Base-by-base conservation (phyloP, 768 basidiomycete species). In the Melanogaster broomeanus region DNA sequence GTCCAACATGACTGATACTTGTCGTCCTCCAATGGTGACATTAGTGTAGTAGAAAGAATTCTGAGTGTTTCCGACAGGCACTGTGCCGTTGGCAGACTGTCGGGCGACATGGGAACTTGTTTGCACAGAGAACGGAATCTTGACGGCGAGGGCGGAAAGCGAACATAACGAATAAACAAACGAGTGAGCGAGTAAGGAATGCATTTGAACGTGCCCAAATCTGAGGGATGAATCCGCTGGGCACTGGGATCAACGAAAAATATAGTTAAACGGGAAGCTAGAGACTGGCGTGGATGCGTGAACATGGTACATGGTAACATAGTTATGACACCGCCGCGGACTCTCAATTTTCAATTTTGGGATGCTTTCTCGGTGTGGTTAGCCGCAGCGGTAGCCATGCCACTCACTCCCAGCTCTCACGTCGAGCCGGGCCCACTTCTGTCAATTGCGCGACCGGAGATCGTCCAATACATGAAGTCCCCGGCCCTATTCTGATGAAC, bases 21-120 rank as follows among this genome's bases (percentile, higher is more conserved):
- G 61, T 19, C 68, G 68, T 16, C 85, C 85, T 15, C 81, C 85
- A 38, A 91, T 69, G 15, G 85, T 87, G 55, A 91, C 76, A 60
- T 88, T 89, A 35, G 79, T 74, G 44, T 85, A 81, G 62, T 91
- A 91, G 61, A 88, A 82, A 0, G 83, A 76, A 71, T 91, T 90
- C 57, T 81, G 82, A 0, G 79, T 83, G 69, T 90, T 86, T 22
- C 71, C 70, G 24, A 90, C 69, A 15, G 81, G 72, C 4, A 84
- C 57, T 30, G 71, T 65, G 31, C 46, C 30, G 24, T 21, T 52
- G 34, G 42, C 21, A 18, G 61, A 67, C 48, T 65, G 69, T 11
- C 68, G 69, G 3, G 61, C 33, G 6, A 35, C 45, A 27, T 49
- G 47, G 19, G 53, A 53, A 41, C 18, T 51, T 4, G 58, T 31